phyloP scores from a whole-genome alignment of 139 green algal species.

The Chlamydomonas eustigma region DNA sequence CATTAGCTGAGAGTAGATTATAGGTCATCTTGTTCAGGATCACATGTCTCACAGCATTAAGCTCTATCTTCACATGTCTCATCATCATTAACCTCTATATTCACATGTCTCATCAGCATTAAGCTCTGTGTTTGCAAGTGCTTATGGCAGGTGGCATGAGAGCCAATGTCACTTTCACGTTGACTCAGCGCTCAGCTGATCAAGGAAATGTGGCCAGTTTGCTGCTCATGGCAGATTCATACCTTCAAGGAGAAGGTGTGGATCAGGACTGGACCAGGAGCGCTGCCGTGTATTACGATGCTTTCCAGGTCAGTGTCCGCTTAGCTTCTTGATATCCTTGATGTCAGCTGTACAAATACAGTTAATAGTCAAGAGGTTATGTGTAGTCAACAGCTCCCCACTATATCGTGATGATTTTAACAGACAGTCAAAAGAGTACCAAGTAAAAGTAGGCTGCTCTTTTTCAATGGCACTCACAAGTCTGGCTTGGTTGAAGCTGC shows the following conservation, averaged over 20 bases:
- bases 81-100: no score
- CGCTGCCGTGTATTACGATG: constrained; percentile 56
- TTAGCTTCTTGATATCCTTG: no score
- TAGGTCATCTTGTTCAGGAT: no score
- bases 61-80: no score
- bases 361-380: no score
- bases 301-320: constrained; percentile 18
- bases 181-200: not conserved
- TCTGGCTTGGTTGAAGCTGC: no score
- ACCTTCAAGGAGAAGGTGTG: constrained; percentile 79
- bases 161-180: constrained; percentile 11
- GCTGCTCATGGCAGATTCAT: constrained; percentile 75
- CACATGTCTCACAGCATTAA: no score
- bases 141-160: not conserved
- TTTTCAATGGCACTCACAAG: not conserved
- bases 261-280: constrained; percentile 40
- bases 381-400: not conserved
- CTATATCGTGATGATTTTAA: not conserved
- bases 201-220: constrained; percentile 70
- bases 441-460: not conserved
- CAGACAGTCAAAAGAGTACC: not conserved
- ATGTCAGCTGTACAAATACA: no score
- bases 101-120: no score
- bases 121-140: no score
- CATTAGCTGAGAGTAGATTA: no score